Base-by-base conservation (phyloP, 345 rosid genomes). In the Rhodomyrtus tomentosa region DNA sequence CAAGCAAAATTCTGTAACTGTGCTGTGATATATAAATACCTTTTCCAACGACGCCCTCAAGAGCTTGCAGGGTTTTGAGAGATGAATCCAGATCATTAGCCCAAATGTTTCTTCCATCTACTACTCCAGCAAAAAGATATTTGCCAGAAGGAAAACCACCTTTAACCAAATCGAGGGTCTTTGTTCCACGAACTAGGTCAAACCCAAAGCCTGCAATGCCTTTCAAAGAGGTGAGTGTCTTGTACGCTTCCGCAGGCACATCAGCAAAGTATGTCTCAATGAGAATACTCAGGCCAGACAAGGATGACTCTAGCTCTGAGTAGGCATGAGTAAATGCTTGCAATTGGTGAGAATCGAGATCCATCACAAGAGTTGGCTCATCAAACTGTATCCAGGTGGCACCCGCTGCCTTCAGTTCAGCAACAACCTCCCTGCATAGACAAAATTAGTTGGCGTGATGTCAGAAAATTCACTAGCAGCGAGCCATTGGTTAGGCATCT, bases 91-190 rank as follows among this genome's bases (percentile, higher is more conserved):
- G 98, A 87, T 96, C 97, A 84, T 96, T 96, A 80, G 97, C 98
- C 99, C 99, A 96, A 83, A 95, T 93, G 92, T 96, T 96, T 91
- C 99, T 93, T 89, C 98, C 98, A 81, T 96, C 98, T 83, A 95
- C 99, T 83, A 96, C 94, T 52, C 99, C 99, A 92, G 98, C 97
- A 87, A 96, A 95, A 80, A 96, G 95, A 87, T 92, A 92, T 87
- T 96, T 96, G 32, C 94, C 98, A 59, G 89, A 5, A 21, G 99
- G 99, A 93, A 94, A 95, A 51, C 89, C 91, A 84, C 91, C 73
- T 93, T 94, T 94, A 92, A 96, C 90, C 91, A 96, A 91, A 79
- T 93, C 98, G 83, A 93, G 83, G 58, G 96, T 93, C 91, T 93
- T 90, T 55, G 92, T 86, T 85, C 99, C 99, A 89, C 98, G 98